Evolutionary conservation across 257 asterid genomes (phyloP).

Genomic region (Solanum sejunctum): DNA sequence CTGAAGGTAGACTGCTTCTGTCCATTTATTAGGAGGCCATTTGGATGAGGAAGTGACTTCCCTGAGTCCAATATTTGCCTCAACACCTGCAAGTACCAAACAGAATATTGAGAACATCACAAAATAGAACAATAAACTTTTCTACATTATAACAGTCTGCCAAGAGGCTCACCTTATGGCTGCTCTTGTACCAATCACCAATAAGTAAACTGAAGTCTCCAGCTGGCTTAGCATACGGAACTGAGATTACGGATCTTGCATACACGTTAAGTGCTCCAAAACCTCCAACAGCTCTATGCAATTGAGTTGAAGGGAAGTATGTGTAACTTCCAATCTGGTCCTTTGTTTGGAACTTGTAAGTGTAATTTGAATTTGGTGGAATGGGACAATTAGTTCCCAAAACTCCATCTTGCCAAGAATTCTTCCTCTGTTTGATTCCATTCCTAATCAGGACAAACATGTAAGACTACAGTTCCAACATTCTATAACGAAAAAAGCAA

Average conservation of each 20-base stretch:
- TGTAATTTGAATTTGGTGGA: conserved; percentile 67
- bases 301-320: conserved; percentile 76
- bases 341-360: conserved; percentile 80
- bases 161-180: conserved; percentile 44
- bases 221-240: conserved; percentile 70
- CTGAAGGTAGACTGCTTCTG: conserved; percentile 44
- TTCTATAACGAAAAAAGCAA: background rate
- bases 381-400: conserved; percentile 84
- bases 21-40: conserved; percentile 74
- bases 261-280: conserved; percentile 70
- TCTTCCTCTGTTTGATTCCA: conserved; percentile 94
- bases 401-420: conserved; percentile 98
- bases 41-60: conserved; percentile 57
- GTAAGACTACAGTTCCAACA: background rate
- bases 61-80: conserved; percentile 74
- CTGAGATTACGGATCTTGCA: conserved; percentile 84
- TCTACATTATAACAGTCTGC: background rate
- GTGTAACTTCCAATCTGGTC: conserved; percentile 94
- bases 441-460: conserved; percentile 41
- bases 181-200: conserved; percentile 75
- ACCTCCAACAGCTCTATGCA: conserved; percentile 91
- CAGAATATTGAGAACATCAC: background rate
- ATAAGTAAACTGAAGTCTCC: conserved; percentile 75
- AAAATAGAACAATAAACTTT: background rate
- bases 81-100: conserved; percentile 37